Evolutionary conservation across 768 basidiomycete species (phyloP), one percentile per base, ranked within the genome.

Genomic region (Galerina marginata): DNA sequence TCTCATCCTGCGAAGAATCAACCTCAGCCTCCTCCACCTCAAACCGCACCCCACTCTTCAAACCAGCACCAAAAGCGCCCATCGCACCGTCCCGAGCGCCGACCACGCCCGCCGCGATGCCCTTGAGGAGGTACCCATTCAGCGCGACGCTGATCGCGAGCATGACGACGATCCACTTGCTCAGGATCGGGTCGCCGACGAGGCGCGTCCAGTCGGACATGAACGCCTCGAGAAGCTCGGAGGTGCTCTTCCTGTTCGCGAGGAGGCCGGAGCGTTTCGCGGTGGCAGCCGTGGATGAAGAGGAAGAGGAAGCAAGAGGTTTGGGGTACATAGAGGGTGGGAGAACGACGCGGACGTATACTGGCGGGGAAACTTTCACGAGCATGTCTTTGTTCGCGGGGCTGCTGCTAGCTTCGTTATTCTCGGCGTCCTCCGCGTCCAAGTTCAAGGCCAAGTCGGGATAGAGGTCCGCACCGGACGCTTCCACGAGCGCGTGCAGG

Each of bases 111-210:
- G 86, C 86, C 0, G 88, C 89, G 44, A 92, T 90, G 4, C 91
- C 91, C 74, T 94, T 96, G 59, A 99, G 83, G 14, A 98, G 81
- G 70, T 93, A 98, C 3, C 95, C 96, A 63, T 99, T 99, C 58
- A 99, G 80, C 57, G 89, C 85, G 59, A 98, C 90, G 60, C 90
- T 92, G 60, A 96, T 83, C 2, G 88, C 91, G 23, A 99, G 85
- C 14, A 92, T 81, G 57, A 93, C 82, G 50, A 98, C 92, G 71
- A 99, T 95, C 91, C 93, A 96, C 78, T 99, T 99, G 68, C 86
- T 89, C 62, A 99, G 77, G 52, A 98, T 86, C 1, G 96, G 96
- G 70, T 99, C 96, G 39, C 95, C 95, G 52, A 98, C 94, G 64
- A 98, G 87, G 12, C 80, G 78, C 9, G 93, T 93, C 96, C 96